phyloP scores from a whole-genome alignment of 768 basidiomycete species.

The Naematelia aurantialba region DNA sequence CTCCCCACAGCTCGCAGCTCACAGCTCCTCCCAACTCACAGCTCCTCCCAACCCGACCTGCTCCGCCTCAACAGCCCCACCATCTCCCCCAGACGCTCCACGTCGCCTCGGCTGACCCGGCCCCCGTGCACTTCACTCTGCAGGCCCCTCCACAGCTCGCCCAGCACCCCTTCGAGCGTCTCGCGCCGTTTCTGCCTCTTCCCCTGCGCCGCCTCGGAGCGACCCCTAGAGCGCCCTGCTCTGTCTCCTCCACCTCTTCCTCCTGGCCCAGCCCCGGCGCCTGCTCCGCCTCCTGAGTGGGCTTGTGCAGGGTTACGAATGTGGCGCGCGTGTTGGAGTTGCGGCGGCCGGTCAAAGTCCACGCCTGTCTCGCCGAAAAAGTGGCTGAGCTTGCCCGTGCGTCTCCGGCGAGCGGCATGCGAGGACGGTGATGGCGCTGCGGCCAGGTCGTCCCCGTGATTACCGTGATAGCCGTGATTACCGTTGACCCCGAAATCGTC shows the following conservation, averaged over 20 bases:
- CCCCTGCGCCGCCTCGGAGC: neutral
- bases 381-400: constrained; percentile 24
- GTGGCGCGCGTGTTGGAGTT: neutral
- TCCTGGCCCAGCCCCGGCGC: too few species aligned
- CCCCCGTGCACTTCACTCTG: constrained; percentile 15
- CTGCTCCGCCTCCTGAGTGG: too few species aligned
- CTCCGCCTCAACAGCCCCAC: constrained; percentile 11
- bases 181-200: constrained; percentile 10
- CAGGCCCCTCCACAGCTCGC: constrained; percentile 26
- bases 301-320: too few species aligned
- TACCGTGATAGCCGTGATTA: too few species aligned
- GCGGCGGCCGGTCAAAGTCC: neutral
- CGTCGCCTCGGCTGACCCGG: constrained; percentile 8
- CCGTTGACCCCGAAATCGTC: too few species aligned
- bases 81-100: constrained; percentile 14
- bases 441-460: too few species aligned
- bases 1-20: too few species aligned
- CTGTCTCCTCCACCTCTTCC: too few species aligned
- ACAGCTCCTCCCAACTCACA: too few species aligned
- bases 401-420: constrained; percentile 15
- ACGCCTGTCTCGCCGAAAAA: constrained; percentile 25
- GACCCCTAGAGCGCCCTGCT: too few species aligned
- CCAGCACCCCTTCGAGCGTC: constrained; percentile 20
- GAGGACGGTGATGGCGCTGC: constrained; percentile 3
- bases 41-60: constrained; percentile 17